Evolutionary conservation across 345 rosid genomes (phyloP), one percentile per base, ranked within the genome.

Genomic region (Bruguiera sexangula): DNA sequence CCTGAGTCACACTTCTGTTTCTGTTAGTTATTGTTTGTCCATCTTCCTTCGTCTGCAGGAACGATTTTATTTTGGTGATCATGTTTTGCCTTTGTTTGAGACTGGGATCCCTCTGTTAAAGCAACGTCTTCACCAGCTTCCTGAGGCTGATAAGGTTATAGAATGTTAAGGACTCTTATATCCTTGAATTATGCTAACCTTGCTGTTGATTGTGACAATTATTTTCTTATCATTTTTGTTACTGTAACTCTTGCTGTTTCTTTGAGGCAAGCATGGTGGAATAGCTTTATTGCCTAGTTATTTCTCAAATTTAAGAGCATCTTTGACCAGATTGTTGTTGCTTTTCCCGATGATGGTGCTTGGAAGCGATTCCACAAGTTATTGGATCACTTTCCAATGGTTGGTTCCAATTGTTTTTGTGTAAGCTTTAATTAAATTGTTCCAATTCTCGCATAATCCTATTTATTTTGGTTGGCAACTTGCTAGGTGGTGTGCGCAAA

Each of bases 341-440:
- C 98, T 62, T 95, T 95, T 85, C 98, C 99, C 3, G 99, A 95
- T 79, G 99, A 95, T 79, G 99, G 99, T 79, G 99, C 99, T 55
- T 95, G 98, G 97, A 95, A 95, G 84, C 93, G 98, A 70, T 95
- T 92, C 83, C 98, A 95, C 87, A 90, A 88, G 83, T 82, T 84
- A 74, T 82, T 95, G 78, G 94, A 86, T 82, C 82, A 89, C 70
- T 95, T 85, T 71, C 96, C 97, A 20, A 84, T 72, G 81, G 99
- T 95, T 61, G 66, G 89, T 86, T 73, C 57, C 11, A 2, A 46
- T 19, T 56, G 60, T 36, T 52, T 55, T 59, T 62, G n/a, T 67
- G 57, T 13, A 53, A 26, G 7, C 36, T 19, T 21, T 15, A 69
- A 48, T 69, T 19, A 24, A 30, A 24, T 62, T 65, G 26, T 31